A percentile compares a stretch with the other conserved stretches of the same genome.
Evolutionary conservation across 176 grass and related monocot species (phyloP).

Genomic region (Aegilops longissima): DNA sequence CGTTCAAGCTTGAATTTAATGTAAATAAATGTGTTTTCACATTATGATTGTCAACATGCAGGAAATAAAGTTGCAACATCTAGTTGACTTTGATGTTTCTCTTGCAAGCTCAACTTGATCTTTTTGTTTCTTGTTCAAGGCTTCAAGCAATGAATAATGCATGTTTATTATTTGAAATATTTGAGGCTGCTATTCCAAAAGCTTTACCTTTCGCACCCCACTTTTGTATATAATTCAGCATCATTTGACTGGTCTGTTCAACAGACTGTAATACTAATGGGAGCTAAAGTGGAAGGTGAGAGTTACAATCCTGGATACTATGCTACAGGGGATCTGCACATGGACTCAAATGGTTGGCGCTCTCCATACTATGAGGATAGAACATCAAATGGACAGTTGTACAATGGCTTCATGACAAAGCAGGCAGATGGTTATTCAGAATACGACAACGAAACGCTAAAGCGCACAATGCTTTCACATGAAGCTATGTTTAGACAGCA

Average conservation of each 20-base stretch:
- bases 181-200: neutral
- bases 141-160: neutral
- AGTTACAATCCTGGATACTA: slow-evolving; percentile 58
- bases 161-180: neutral
- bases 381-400: slow-evolving; percentile 34
- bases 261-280: slow-evolving; percentile 49
- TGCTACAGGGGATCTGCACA: slow-evolving; percentile 41
- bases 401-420: slow-evolving; percentile 40
- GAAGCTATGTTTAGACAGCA: slow-evolving; percentile 88
- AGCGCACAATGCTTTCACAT: slow-evolving; percentile 82
- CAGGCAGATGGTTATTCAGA: slow-evolving; percentile 38
- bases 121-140: neutral
- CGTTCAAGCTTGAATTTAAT: no score
- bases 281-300: slow-evolving; percentile 64
- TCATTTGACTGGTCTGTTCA: slow-evolving; percentile 18
- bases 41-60: neutral
- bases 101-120: slow-evolving; percentile 1
- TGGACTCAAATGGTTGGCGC: slow-evolving; percentile 39
- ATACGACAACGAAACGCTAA: slow-evolving; percentile 80
- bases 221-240: slow-evolving; percentile 11
- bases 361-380: slow-evolving; percentile 58
- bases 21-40: no score
- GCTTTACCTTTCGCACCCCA: slow-evolving; percentile 15
- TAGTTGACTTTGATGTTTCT: no score
- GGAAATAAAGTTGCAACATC: neutral